phyloP scores from a whole-genome alignment of 331 rosid species.

The Pyrus hybrid region DNA sequence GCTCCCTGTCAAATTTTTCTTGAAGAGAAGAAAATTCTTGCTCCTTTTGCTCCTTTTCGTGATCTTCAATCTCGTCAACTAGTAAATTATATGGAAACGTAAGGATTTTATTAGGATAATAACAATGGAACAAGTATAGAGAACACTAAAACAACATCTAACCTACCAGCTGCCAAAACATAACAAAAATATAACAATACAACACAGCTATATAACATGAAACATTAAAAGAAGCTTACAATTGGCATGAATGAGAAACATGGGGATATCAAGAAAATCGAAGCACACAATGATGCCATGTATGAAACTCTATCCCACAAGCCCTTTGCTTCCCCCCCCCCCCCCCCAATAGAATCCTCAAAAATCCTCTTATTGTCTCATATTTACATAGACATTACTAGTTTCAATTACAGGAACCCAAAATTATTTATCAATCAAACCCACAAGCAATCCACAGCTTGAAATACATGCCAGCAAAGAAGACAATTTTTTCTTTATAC shows the following conservation, averaged over 20 bases:
- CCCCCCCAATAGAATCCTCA: background rate
- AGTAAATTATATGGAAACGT: background rate
- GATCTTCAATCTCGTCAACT: constrained; percentile 54
- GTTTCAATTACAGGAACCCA: background rate
- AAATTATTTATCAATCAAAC: background rate
- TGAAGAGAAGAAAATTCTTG: constrained; percentile 79
- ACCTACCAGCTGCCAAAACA: background rate
- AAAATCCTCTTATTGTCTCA: background rate
- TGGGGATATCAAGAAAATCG: background rate
- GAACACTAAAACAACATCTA: background rate
- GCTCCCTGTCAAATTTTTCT: constrained; percentile 73
- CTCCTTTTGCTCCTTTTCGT: constrained; percentile 78
- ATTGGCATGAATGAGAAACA: background rate
- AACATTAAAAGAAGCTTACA: background rate
- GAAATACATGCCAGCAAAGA: background rate
- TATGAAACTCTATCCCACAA: background rate
- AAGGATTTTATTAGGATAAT: background rate
- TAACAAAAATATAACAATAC: background rate
- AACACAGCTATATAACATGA: background rate
- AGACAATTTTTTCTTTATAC: background rate
- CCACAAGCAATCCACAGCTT: background rate
- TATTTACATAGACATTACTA: background rate
- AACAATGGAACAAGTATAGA: background rate
- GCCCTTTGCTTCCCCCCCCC: background rate
- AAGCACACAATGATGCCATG: background rate